A percentile compares a stretch with the other conserved stretches of the same genome.
These are phyloP conservation scores for Ottelia alismoides DNA, from an alignment of 106 monocot species.

Conservation along the genomic window DNA sequence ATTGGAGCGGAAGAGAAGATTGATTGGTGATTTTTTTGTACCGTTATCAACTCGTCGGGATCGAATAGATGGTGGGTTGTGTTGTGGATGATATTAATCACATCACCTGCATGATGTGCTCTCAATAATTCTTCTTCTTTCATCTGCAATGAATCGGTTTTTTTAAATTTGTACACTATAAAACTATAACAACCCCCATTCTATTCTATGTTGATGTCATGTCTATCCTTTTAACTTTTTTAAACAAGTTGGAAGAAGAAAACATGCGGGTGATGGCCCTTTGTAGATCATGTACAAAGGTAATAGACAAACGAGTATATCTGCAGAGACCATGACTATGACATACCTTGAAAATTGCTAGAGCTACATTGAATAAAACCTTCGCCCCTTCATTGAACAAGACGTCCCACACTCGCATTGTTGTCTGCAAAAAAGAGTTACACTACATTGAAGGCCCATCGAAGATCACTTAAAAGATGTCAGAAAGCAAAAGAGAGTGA, in stretches of 20 bases:
- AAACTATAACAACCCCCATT: background rate
- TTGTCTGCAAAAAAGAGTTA: constrained; percentile 56
- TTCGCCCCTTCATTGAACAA: constrained; percentile 96
- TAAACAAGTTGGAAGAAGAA: too few species aligned
- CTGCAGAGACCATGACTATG: too few species aligned
- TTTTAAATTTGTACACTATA: too few species aligned
- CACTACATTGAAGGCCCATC: too few species aligned
- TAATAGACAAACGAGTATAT: too few species aligned
- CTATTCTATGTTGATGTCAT: too few species aligned
- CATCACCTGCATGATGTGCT: constrained; percentile 80
- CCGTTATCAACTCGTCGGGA: constrained; percentile 78
- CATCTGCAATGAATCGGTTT: constrained; percentile 59
- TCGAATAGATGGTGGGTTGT: constrained; percentile 69
- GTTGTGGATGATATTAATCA: constrained; percentile 65
- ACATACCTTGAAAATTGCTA: constrained; percentile 96
- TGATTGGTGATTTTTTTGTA: too few species aligned
- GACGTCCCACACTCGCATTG: constrained; percentile 93
- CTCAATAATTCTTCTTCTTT: constrained; percentile 71
- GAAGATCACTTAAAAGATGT: too few species aligned
- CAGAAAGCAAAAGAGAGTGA: too few species aligned
- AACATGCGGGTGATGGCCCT: too few species aligned
- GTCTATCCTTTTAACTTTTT: too few species aligned
- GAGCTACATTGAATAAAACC: constrained; percentile 76
- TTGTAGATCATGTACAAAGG: too few species aligned
- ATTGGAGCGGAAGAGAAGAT: background rate